phyloP scores from a whole-genome alignment of 2,329 filamentous ascomycete genomes.

The Colletotrichum sidae region DNA sequence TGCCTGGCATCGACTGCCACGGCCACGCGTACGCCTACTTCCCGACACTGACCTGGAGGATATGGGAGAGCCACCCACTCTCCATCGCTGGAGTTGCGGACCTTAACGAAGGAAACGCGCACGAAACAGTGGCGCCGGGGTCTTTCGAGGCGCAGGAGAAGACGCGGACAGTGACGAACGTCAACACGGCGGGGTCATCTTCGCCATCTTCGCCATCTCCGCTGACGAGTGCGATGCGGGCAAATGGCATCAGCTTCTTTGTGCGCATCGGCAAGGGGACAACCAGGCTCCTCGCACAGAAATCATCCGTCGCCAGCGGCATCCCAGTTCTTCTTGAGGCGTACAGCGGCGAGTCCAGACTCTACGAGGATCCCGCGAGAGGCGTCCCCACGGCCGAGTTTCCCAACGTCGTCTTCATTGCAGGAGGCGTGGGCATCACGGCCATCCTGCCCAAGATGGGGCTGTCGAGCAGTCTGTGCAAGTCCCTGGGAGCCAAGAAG shows the following conservation, averaged over 20 bases:
- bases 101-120: neutral
- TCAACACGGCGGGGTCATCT: neutral
- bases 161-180: neutral
- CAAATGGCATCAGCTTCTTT: neutral
- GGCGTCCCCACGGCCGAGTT: conserved; percentile 39
- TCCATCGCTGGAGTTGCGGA: conserved; percentile 40
- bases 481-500: conserved; percentile 42
- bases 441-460: conserved; percentile 44
- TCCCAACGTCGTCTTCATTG: conserved; percentile 44
- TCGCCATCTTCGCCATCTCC: neutral
- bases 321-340: conserved; percentile 39
- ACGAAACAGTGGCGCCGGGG: neutral
- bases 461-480: conserved; percentile 38
- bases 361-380: conserved; percentile 39
- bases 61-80: conserved; percentile 53
- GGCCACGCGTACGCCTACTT: conserved; percentile 51
- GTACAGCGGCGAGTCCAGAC: conserved; percentile 42
- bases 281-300: conserved; percentile 33
- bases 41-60: conserved; percentile 47
- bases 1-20: conserved; percentile 40
- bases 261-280: conserved; percentile 32
- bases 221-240: neutral
- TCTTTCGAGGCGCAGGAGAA: neutral
- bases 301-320: conserved; percentile 6
- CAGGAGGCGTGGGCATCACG: conserved; percentile 48